Evolutionary conservation across 78 protist genomes (phyloP).

Genomic region (Dictyostelium purpureum): DNA sequence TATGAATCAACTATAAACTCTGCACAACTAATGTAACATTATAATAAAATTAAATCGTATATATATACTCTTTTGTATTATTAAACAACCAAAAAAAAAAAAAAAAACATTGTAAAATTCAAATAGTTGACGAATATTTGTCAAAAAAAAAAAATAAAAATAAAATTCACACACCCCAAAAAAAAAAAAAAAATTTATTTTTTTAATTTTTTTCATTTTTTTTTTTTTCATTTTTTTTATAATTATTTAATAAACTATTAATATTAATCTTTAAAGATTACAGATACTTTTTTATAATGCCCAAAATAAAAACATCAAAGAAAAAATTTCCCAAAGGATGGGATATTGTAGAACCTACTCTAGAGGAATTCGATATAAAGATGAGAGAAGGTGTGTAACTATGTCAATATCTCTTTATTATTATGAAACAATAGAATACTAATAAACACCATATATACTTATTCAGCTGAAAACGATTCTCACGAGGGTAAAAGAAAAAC

Average conservation of each 20-base stretch:
- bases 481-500: slow-evolving; percentile 91
- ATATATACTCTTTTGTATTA: no score
- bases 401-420: no score
- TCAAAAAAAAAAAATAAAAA: no score
- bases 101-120: no score
- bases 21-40: no score
- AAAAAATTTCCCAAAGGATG: slow-evolving; percentile 86
- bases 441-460: neutral
- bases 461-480: slow-evolving; percentile 83
- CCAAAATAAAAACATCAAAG: slow-evolving; percentile 72
- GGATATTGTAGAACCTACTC: slow-evolving; percentile 79
- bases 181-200: no score
- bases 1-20: neutral
- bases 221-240: neutral
- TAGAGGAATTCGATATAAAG: slow-evolving; percentile 81
- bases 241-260: no score
- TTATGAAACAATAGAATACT: neutral
- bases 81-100: no score
- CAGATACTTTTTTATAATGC: slow-evolving; percentile 47
- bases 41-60: no score
- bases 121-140: no score
- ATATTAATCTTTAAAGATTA: no score
- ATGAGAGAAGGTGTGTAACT: slow-evolving; percentile 90
- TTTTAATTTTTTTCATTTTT: neutral
- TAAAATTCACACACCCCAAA: no score